Base-by-base conservation (phyloP, 306 rosid species). In the Cucurbita ficifolia region DNA sequence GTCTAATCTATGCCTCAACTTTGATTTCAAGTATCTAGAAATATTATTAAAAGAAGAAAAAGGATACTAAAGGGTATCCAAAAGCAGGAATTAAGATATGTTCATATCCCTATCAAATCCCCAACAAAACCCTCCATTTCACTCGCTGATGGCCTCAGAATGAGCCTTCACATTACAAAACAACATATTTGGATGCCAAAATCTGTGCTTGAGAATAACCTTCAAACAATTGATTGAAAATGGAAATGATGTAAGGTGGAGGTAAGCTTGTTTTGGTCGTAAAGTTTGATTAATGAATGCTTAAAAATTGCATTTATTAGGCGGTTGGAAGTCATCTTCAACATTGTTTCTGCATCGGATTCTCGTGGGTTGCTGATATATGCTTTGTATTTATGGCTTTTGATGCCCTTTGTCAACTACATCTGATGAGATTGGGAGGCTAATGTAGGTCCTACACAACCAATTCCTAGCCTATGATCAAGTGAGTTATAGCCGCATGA, bases 251-350 rank as follows among this genome's bases (percentile, higher is more conserved):
- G n/a, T n/a, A 14, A 18, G 67, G 76, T 53, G 61, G 76, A 72
- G 82, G 89, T 48, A 72, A 70, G 77, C 79, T 73, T 82, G 82
- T 75, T 73, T 72, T 57, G 43, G 78, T 70, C 77, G 78, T 75
- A 77, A 77, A 79, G 63, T 72, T 79, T 59, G 56, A 64, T 59
- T 19, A 51, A 39, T 69, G 72, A 68, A 63, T 51, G 82, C 77
- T 68, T 71, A 67, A 78, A 78, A 42, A 73, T 50, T 9, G 59
- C 59, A 73, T 60, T 53, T 36, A 54, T 51, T 72, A 63, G 83
- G 86, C 80, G 79, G 89, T 84, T 83, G 85, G 85, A 77, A 73
- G 87, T 88, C 95, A 7, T 75, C 82, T 78, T 85, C 92, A 74
- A 78, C 82, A 71, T 76, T 29, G 74, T 77, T 59, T 87, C 78